A percentile compares a stretch with the other conserved stretches of the same genome.
Evolutionary conservation across 2,329 filamentous ascomycete species (phyloP).

Genomic region (Malbranchea cinnamomea): DNA sequence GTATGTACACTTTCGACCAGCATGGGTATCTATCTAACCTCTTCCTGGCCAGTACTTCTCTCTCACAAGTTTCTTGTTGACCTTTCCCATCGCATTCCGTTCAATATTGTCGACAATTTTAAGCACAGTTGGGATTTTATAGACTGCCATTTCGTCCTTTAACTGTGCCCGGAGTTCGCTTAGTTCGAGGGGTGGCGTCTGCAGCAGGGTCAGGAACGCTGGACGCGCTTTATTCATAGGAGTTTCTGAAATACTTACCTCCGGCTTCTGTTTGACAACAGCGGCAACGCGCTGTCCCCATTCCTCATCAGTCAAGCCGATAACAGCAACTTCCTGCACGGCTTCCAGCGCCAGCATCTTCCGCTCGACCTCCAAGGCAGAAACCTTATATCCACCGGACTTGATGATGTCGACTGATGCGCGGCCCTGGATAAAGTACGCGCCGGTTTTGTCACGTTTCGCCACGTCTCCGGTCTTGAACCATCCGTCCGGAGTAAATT

Average conservation of each 20-base stretch:
- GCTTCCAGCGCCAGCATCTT: constrained; percentile 35
- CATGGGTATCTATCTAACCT: neutral
- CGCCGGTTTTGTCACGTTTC: constrained; percentile 18
- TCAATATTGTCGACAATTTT: constrained; percentile 66
- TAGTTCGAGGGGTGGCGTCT: constrained; percentile 15
- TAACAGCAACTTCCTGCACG: constrained; percentile 38
- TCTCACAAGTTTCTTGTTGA: constrained; percentile 27
- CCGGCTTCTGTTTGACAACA: constrained; percentile 28
- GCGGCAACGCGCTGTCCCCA: constrained; percentile 42
- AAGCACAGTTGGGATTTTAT: constrained; percentile 88
- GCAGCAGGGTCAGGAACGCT: neutral
- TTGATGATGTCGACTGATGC: constrained; percentile 41
- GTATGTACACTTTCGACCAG: no score
- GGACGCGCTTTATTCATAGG: constrained; percentile 1
- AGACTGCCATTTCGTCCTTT: constrained; percentile 58
- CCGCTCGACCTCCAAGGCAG: constrained; percentile 39
- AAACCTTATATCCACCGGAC: constrained; percentile 41
- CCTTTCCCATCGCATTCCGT: constrained; percentile 91
- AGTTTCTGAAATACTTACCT: constrained; percentile 15
- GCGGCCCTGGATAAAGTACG: constrained; percentile 40
- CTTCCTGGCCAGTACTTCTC: constrained; percentile 22
- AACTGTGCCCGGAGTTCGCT: constrained; percentile 29
- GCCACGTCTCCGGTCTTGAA: constrained; percentile 36
- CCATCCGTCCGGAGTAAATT: constrained; percentile 34
- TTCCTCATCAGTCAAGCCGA: constrained; percentile 39